A percentile compares a stretch with the other conserved stretches of the same genome.
These are phyloP conservation scores for Russula brevipes DNA, from an alignment of 768 basidiomycete species.

Conservation along the genomic window DNA sequence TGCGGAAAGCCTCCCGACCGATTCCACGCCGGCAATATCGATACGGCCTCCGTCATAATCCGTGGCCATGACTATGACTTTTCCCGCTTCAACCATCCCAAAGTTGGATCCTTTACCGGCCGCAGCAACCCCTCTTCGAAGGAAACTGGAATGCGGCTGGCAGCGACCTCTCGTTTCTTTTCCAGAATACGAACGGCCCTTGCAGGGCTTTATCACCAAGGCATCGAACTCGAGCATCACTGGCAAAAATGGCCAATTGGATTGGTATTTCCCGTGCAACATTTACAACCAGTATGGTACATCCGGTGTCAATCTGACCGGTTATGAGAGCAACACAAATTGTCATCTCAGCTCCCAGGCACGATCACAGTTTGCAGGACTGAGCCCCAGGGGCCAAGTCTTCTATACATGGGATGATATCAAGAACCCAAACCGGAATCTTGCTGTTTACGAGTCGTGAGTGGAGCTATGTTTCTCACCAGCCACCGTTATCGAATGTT, in stretches of 20 bases:
- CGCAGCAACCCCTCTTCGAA: slow-evolving; percentile 77
- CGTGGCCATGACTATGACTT: slow-evolving; percentile 95
- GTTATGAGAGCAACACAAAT: slow-evolving; percentile 55
- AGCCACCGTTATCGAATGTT: slow-evolving; percentile 17
- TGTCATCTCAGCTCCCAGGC: slow-evolving; percentile 68
- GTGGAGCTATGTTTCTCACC: slow-evolving; percentile 32
- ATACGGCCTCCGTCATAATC: slow-evolving; percentile 79
- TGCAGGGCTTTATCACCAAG: slow-evolving; percentile 75
- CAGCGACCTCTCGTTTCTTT: slow-evolving; percentile 90
- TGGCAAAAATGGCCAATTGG: slow-evolving; percentile 52
- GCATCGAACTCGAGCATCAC: slow-evolving; percentile 67
- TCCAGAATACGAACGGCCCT: slow-evolving; percentile 85
- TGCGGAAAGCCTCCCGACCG: slow-evolving; percentile 85
- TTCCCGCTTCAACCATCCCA: slow-evolving; percentile 78
- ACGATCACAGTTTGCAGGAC: slow-evolving; percentile 44
- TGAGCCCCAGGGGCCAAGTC: slow-evolving; percentile 71
- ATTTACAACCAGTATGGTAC: slow-evolving; percentile 69
- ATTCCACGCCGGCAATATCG: slow-evolving; percentile 73
- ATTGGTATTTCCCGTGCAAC: slow-evolving; percentile 99
- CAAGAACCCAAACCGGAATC: slow-evolving; percentile 57
- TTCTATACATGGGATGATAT: slow-evolving; percentile 94
- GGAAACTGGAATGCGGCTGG: slow-evolving; percentile 74
- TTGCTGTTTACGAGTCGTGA: slow-evolving; percentile 93
- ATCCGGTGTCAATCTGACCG: slow-evolving; percentile 58
- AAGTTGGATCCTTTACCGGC: slow-evolving; percentile 69